Percentiles rank a stretch among this genome's conserved stretches.
These are phyloP conservation scores for Ophiostoma pallidulum DNA, from an alignment of 2,329 filamentous ascomycete genomes.

Conservation along the genomic window DNA sequence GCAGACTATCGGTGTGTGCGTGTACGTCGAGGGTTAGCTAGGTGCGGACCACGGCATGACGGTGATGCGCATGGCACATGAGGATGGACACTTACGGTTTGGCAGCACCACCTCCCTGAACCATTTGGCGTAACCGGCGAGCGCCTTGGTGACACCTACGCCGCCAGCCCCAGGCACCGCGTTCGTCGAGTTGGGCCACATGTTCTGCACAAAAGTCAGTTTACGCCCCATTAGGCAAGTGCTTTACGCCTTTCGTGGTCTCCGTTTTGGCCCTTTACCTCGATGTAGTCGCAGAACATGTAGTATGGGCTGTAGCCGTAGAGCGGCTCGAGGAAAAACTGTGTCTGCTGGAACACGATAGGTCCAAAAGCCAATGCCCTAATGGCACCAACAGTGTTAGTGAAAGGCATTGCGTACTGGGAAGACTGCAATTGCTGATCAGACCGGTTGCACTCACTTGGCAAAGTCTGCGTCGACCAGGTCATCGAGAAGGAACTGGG, in stretches of 20 bases:
- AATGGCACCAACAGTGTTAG: too few relatives aligned
- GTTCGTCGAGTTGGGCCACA: slow-evolving; percentile 26
- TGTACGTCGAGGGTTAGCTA: too few relatives aligned
- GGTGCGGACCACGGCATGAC: too few relatives aligned
- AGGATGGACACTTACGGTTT: slow-evolving; percentile 16
- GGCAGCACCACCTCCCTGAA: slow-evolving; percentile 33
- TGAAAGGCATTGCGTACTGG: too few relatives aligned
- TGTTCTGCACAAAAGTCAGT: slow-evolving; percentile 23
- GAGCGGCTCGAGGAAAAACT: slow-evolving; percentile 28
- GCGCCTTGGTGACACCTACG: slow-evolving; percentile 40
- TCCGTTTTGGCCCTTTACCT: too few relatives aligned
- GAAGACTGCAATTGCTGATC: too few relatives aligned
- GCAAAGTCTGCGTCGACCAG: slow-evolving; percentile 38
- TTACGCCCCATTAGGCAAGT: neutral
- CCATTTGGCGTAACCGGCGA: slow-evolving; percentile 44
- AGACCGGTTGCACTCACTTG: slow-evolving; percentile 13
- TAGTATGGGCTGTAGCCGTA: slow-evolving; percentile 31
- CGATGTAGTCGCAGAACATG: slow-evolving; percentile 40
- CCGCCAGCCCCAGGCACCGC: slow-evolving; percentile 39
- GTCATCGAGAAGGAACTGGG: slow-evolving; percentile 36
- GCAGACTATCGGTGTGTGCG: slow-evolving; percentile 23
- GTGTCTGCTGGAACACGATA: slow-evolving; percentile 42
- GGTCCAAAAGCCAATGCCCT: slow-evolving; percentile 45
- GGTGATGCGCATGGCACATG: too few relatives aligned
- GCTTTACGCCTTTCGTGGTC: too few relatives aligned